Percentiles rank a stretch among this genome's conserved stretches.
Conservation (phyloP, 495 filamentous ascomycete genomes). For the Oleoguttula mirabilis region DNA sequence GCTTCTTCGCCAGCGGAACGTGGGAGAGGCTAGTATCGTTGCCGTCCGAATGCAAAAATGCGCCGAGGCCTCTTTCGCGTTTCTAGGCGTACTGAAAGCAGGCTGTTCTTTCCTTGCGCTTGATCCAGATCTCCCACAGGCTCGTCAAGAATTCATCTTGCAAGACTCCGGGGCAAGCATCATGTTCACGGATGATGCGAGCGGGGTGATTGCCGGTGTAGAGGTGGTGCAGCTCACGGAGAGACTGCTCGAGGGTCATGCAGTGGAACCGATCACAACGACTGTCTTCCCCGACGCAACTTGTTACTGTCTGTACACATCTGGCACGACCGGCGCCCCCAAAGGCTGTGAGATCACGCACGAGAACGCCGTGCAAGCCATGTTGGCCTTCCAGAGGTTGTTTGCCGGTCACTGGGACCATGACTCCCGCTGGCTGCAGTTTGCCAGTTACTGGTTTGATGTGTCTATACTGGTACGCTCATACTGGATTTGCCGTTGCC, state of each 20-base stretch:
- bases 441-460: constrained; percentile 82
- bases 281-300: constrained; percentile 32
- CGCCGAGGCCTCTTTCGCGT: constrained; percentile 63
- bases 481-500: too few relatives aligned
- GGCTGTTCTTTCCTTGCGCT: constrained; percentile 73
- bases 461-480: constrained; percentile 50
- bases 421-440: constrained; percentile 68
- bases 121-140: constrained; percentile 50
- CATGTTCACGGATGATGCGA: constrained; percentile 37
- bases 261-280: too few relatives aligned
- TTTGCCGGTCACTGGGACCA: constrained; percentile 56
- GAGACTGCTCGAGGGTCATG: too few relatives aligned
- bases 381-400: constrained; percentile 59
- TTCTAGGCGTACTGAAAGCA: constrained; percentile 68
- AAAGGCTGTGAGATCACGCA: constrained; percentile 71
- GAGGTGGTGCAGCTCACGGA: too few relatives aligned
- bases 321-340: constrained; percentile 67
- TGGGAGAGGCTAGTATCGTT: constrained; percentile 44
- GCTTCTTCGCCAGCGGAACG: constrained; percentile 32
- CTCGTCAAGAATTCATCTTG: constrained; percentile 53
- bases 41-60: constrained; percentile 73
- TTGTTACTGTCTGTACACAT: constrained; percentile 69
- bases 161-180: constrained; percentile 45
- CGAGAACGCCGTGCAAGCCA: constrained; percentile 61
- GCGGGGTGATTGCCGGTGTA: too few relatives aligned